Evolutionary conservation across 2,329 filamentous ascomycete genomes (phyloP).

Genomic region (Colletotrichum sp.): DNA sequence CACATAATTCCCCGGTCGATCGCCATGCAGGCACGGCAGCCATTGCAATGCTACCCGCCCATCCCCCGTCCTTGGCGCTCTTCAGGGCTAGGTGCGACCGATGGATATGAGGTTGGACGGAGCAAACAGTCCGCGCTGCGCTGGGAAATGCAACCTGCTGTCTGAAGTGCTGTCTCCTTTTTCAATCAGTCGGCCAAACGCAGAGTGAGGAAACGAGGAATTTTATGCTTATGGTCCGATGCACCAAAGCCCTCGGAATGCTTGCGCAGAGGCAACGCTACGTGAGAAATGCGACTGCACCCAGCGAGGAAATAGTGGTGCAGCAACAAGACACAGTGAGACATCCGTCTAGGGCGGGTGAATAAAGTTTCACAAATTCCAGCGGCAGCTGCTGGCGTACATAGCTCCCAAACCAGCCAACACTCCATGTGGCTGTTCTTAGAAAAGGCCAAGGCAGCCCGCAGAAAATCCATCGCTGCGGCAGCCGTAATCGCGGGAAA

Average conservation of each 20-base stretch:
- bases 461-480: not conserved
- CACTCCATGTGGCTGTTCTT: not conserved
- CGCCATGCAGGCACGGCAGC: not conserved
- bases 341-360: not conserved
- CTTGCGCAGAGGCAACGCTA: not conserved
- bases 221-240: not conserved
- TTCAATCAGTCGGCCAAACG: not conserved
- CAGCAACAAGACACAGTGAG: not conserved
- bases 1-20: not conserved
- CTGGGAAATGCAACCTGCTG: not conserved
- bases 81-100: not conserved
- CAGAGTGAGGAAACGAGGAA: not conserved
- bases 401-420: not conserved
- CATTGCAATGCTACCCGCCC: not conserved
- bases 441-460: not conserved
- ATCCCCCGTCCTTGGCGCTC: not conserved
- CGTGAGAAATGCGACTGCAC: not conserved
- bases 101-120: not conserved
- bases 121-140: not conserved
- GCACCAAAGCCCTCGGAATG: not conserved
- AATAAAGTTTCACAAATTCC: not conserved
- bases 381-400: accelerated
- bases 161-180: not conserved
- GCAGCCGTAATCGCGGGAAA: not conserved
- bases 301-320: not conserved